Evolutionary conservation across 352 stramenopile species (phyloP), one percentile per base, ranked within the genome.

Genomic region (Stramenopiles sp.): DNA sequence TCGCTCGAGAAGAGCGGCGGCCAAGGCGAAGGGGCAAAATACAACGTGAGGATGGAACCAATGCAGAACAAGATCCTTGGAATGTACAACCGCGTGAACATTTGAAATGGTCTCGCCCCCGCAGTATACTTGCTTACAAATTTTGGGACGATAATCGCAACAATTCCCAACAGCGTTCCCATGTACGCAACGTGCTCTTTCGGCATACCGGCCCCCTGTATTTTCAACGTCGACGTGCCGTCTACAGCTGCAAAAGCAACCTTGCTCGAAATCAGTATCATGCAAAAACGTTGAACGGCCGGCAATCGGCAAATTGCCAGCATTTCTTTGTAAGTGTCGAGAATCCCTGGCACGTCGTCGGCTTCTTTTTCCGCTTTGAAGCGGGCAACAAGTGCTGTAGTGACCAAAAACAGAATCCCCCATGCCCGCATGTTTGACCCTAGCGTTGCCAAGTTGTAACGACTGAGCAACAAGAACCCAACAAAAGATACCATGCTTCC

Each of bases 401-500:
- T 95, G 37, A 88, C 78, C 32, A 97, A 84, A 83, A 97, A 97
- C 77, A 96, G 77, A 77, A 84, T 91, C 25, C 90, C 92, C 89
- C 91, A 97, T 74, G 94, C 94, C 69, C 82, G 83, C 86, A 97
- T 94, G 75, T 97, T 97, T 0, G 82, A 83, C 0, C 85, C 83
- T 43, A 97, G 78, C 43, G 43, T 63, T 63, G 43, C 43, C 43
- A 63, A 12, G 12, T 63, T 63, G 43, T 63, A 63, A 18, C 12
- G 25, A 63, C 25, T 96, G 0, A 99, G 85, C 36, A 93, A 94
- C 69, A 99, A 82, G 83, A 98, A 98, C 37, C 95, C 95, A 31
- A 98, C 94, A 82, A 98, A 98, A 32, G 88, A 89, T 25, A 98
- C 84, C 78, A 98, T 98, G 82, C 96, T 98, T 25, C 95, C 94